These are phyloP conservation scores for Vitis rupestris DNA, from an alignment of 164 flowering plant genomes.

Conservation along the genomic window DNA sequence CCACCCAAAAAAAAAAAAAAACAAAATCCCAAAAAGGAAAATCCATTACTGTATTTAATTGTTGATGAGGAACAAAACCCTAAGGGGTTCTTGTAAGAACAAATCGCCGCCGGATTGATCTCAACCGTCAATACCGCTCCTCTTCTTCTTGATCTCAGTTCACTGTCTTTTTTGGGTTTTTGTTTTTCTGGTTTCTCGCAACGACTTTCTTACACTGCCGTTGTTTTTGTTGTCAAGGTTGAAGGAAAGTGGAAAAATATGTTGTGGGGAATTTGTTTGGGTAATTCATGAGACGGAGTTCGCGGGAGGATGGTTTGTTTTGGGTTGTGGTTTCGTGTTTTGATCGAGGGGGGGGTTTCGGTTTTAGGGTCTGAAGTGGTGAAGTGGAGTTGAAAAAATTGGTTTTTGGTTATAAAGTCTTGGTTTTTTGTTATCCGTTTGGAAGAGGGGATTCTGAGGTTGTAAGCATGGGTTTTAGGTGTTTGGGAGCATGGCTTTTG, in stretches of 20 bases:
- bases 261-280: not conserved
- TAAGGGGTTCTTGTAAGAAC: conserved; percentile 46
- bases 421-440: conserved; percentile 9
- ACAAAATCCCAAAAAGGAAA: not conserved
- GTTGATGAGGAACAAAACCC: conserved; percentile 44
- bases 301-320: too few relatives aligned
- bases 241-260: not conserved
- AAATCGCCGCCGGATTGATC: conserved; percentile 44
- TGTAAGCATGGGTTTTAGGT: conserved; percentile 14
- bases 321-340: not conserved
- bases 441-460: not conserved
- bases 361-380: not conserved
- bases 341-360: not conserved
- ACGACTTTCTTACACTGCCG: not conserved
- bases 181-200: not conserved
- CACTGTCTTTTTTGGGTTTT: not conserved
- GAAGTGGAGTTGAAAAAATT: not conserved
- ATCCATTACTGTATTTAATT: conserved; percentile 21
- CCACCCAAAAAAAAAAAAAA: not conserved
- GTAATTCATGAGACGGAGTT: not conserved
- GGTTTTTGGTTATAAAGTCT: conserved; percentile 3
- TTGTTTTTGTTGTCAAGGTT: not conserved
- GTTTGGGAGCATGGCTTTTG: not conserved
- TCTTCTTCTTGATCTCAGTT: not conserved
- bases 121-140: conserved; percentile 12